Evolutionary conservation across 2,329 filamentous ascomycete genomes (phyloP), one percentile per base, ranked within the genome.

Genomic region (Leptographium radiaticola): DNA sequence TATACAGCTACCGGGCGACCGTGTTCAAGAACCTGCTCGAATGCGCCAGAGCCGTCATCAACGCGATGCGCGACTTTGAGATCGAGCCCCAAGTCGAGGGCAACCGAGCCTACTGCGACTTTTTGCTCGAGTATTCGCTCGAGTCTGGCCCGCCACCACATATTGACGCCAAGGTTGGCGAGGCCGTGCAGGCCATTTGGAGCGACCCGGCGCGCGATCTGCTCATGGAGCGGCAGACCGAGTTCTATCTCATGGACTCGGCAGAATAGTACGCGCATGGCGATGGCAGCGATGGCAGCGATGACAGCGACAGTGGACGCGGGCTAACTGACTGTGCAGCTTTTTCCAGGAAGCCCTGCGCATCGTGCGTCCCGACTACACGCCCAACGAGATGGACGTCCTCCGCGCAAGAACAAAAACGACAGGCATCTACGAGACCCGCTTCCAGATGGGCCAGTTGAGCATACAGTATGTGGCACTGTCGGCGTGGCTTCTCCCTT

Each of bases 211-310:
- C 85, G 61, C 87, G 88, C 62, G 81, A 87, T 53, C 81, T 80
- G 60, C 79, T 96, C 40, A 84, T 97, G 76, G 88, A 95, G 64
- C 88, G 93, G 66, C 88, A 95, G 67, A 95, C 89, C 66, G 91
- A 98, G 70, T 98, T 98, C 68, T 98, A 98, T 67, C 75, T 98
- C 55, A 98, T 98, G 93, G 93, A 98, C 69, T 98, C 93, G 30
- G 93, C 93, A 52, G 89, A 90, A 73, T 98, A 98, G 91, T 98
- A 78, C 67, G 87, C 70, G 8, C 13, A 13, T n/a, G n/a, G 25
- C 15, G 8, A 25, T 25, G 25, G 5, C 25, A 3, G 25, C 25
- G 25, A 25, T n/a, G n/a, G n/a, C n/a, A n/a, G n/a, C n/a, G n/a
- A 25, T 25, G 25, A 25, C 25, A 3, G 25, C 25, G 25, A 25